phyloP scores from a whole-genome alignment of 2,329 filamentous ascomycete species.

The Paecilomyces variotii region DNA sequence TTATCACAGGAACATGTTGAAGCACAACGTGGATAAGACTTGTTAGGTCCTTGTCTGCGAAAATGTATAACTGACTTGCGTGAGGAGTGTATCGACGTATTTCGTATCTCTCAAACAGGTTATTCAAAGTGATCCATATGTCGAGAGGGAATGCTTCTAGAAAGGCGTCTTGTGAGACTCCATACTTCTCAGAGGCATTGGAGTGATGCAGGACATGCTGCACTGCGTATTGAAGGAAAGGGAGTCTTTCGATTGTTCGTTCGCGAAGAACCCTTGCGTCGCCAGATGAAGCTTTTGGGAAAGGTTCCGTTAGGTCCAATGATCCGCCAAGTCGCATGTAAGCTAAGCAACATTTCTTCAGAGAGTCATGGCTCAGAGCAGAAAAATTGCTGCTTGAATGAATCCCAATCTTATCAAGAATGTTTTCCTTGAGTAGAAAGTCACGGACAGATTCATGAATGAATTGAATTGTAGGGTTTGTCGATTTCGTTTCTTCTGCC shows the following conservation, averaged over 20 bases:
- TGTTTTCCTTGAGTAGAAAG: slow-evolving; percentile 23
- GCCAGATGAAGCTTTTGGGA: neutral
- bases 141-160: neutral
- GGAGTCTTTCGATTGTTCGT: neutral
- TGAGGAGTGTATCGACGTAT: neutral
- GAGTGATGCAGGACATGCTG: neutral
- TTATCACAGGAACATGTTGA: too few species aligned
- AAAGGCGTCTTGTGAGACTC: neutral
- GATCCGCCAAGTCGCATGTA: neutral
- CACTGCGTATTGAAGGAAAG: neutral
- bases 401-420: slow-evolving; percentile 20
- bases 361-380: slow-evolving; percentile 32
- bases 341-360: slow-evolving; percentile 25
- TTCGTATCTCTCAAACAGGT: neutral
- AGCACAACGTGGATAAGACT: neutral
- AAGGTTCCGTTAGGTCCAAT: neutral
- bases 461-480: slow-evolving; percentile 20
- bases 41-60: neutral
- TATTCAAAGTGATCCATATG: neutral
- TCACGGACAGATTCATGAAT: slow-evolving; percentile 30
- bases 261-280: neutral
- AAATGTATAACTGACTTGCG: slow-evolving; percentile 1
- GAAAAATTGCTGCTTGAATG: slow-evolving; percentile 19
- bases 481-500: slow-evolving; percentile 18
- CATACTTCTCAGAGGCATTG: neutral